Base-by-base conservation (phyloP, 768 basidiomycete species). In the Hydnum rufescens region DNA sequence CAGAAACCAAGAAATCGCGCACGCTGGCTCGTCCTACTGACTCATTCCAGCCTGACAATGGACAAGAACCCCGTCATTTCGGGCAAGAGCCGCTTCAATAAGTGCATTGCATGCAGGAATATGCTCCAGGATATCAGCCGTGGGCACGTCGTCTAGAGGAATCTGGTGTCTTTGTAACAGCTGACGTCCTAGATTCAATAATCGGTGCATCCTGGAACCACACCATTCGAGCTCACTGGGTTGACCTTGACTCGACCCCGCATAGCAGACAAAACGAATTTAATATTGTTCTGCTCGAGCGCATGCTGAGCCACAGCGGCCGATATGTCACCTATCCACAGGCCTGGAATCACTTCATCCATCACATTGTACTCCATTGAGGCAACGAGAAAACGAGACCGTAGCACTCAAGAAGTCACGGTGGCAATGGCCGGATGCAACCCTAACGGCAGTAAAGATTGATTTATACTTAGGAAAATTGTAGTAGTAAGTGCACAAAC, bases 1-100 rank as follows among this genome's bases (percentile, higher is more conserved):
- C 36, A 39, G 36, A 39, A 8, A 8, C 19, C 8, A 19, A 39
- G 36, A 39, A 8, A 39, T 8, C 3, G n/a, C n/a, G 18, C 22
- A 23, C 73, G n/a, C 39, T 28, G n/a, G n/a, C n/a, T n/a, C n/a
- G n/a, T n/a, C 13, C n/a, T 5, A 51, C 82, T 63, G 65, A 86
- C 85, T 87, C 65, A 87, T 71, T 25, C 90, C 90, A 23, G 85
- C 87, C 52, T 85, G 80, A 61, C 90, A 93, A 64, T 95, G 90
- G 0, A 95, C 83, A 19, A 93, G 67, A 1, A 96, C 80, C 1
- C 81, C 80, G 29, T 78, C 68, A 0, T 74, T 77, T 59, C 81
- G 82, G 62, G 78, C 73, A 2, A 90, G 64, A 58, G 89, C 82
- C 8, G 74, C 71, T 56, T 83, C 72, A 43, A 95, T 89, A 67